Percentiles rank a stretch among this genome's conserved stretches.
Evolutionary conservation across 2,329 filamentous ascomycete species (phyloP).

Genomic region (Venturia effusa): DNA sequence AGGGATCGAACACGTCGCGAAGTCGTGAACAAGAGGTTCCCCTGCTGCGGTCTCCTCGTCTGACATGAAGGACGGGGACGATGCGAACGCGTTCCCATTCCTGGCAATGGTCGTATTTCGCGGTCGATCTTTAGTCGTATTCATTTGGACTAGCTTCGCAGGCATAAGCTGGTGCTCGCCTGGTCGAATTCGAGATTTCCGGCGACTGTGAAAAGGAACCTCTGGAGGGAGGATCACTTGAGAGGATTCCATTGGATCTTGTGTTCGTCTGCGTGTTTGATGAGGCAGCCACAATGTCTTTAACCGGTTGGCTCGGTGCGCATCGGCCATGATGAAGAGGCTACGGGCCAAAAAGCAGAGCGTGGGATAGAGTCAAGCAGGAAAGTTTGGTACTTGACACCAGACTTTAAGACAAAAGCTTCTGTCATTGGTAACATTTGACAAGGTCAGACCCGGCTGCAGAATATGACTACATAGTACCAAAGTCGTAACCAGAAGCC

Average conservation of each 20-base stretch:
- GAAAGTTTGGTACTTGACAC: not conserved
- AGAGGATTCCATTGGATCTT: not conserved
- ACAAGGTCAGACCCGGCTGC: not conserved
- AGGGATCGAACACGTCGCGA: conserved; percentile 10
- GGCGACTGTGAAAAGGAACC: not conserved
- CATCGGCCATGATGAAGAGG: not conserved
- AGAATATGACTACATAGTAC: not conserved
- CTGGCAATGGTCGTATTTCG: not conserved
- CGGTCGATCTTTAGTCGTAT: not conserved
- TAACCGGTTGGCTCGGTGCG: not conserved
- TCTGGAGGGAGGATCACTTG: not conserved
- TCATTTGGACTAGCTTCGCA: not conserved
- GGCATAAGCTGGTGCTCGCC: not conserved
- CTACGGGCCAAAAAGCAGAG: not conserved
- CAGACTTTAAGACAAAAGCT: not conserved
- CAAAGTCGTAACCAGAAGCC: not conserved
- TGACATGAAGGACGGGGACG: not conserved
- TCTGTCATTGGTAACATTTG: not conserved
- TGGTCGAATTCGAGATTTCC: not conserved
- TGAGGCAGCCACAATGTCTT: not conserved
- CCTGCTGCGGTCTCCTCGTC: conserved; percentile 5
- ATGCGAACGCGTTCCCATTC: not conserved
- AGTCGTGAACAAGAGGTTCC: conserved; percentile 16
- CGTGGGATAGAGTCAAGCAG: not conserved
- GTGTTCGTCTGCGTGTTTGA: not conserved